Base-by-base conservation (phyloP, 106 monocot genomes). In the Platanthera zijinensis region DNA sequence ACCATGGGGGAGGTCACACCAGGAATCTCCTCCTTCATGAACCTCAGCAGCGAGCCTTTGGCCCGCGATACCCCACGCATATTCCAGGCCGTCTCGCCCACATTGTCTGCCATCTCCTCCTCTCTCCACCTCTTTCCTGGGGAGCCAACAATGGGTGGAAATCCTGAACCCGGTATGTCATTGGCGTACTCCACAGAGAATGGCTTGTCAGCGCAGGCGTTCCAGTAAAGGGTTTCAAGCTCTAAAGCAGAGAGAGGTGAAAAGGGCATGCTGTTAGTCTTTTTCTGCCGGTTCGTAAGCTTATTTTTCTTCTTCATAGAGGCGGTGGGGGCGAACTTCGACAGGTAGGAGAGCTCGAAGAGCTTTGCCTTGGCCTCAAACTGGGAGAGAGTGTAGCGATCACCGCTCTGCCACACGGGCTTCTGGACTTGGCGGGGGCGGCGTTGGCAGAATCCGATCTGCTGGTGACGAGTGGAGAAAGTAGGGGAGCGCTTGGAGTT, bases 1-100 rank as follows among this genome's bases (percentile, higher is more conserved):
- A 92, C 77, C 92, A 95, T 90, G 14, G 95, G 95, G 46, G 95
- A 89, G 12, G 91, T 92, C 67, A 95, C 95, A 7, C 95, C 95
- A 25, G 85, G 87, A 47, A 95, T 92, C 62, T 95, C 95, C 79
- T 92, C 95, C 84, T 82, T 84, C 87, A 95, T 87, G 80, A 95
- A 95, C 78, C 77, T 80, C 32, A 95, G 82, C 70, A 92, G 78
- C 6, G 92, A 95, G 1, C 84, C 89, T 12, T 89, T 84, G 50
- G 82, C 84, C 74, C 89, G 72, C 3, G 88, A 87, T 48, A 92
- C 92, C 9, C 86, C 89, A 25, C 95, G 71, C 89, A 95, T 87
- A 75, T 95, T 95, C 95, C 95, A 95, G 8, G 87, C 84, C 3
- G 87, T 92, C 80, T 95, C 92, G 51, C 92, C 95, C 14, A 92